Evolutionary conservation across 208 protist species (phyloP), one percentile per base, ranked within the genome.

Genomic region (Perkinsela sp.): DNA sequence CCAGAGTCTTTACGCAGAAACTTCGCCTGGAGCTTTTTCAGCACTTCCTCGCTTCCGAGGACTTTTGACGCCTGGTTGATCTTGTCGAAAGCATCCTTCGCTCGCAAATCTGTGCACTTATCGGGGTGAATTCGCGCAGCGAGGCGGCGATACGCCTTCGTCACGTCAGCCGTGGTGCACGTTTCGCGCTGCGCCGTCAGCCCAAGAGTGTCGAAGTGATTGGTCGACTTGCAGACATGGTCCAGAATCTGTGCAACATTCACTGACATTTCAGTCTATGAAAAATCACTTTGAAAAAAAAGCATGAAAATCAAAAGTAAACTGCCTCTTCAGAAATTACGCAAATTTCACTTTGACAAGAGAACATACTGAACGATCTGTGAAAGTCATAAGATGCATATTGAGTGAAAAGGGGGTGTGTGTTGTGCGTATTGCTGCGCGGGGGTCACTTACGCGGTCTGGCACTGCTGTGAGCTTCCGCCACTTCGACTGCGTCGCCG

Each of bases 111-210:
- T 1, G 22, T 28, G 66, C 70, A 72, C 75, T 77, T 77, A 31
- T 77, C 74, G 1, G 74, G 74, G 68, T 77, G 74, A 1, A 74
- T 32, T n/a, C 71, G 29, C 0, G 72, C 29, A 2, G 74, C 71
- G 31, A 77, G 67, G 69, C 78, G 74, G 1, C 67, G 69, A 31
- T 79, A 77, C 40, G 74, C 73, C 66, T 77, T 77, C 16, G n/a
- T 78, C 0, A 76, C 73, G 29, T 77, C 73, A 16, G 1, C 1
- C 1, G 31, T 31, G 0, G 69, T 69, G 1, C 74, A 74, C 1
- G 67, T 75, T 73, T 57, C 13, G 6, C 40, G 6, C 30, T 75
- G 40, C 22, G 40, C 40, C 40, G 13, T 22, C 13, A 57, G 40
- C 13, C 40, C 40, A 22, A 57, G 40, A n/a, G 40, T 57, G 40